phyloP scores from a whole-genome alignment of 345 rosid genomes.

The Arabidopsis suecica region DNA sequence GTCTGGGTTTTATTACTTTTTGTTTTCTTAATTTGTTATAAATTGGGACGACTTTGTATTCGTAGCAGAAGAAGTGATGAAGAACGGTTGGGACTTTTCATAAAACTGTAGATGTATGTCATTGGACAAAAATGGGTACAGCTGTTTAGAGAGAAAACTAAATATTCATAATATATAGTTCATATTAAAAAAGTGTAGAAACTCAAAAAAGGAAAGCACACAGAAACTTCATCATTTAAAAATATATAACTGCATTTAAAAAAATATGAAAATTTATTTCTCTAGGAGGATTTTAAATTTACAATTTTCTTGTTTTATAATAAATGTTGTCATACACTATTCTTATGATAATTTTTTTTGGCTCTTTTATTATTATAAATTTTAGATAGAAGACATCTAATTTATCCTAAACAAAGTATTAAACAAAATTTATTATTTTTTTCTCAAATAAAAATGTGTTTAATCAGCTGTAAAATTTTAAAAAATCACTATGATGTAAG shows the following conservation, averaged over 20 bases:
- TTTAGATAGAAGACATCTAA: no score
- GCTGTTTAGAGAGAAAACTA: constrained; percentile 26
- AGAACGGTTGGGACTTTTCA: constrained; percentile 39
- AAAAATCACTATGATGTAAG: no score
- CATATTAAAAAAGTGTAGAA: background rate
- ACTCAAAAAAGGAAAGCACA: constrained; percentile 23
- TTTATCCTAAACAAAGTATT: no score
- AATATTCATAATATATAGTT: no score
- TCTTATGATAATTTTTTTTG: no score
- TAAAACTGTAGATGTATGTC: constrained; percentile 32
- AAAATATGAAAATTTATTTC: background rate
- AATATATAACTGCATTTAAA: background rate
- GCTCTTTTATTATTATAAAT: no score
- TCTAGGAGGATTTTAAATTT: background rate
- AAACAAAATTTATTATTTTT: no score
- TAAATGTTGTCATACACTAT: background rate
- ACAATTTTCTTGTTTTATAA: background rate
- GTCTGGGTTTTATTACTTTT: background rate
- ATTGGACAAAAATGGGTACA: constrained; percentile 42
- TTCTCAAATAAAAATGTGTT: no score
- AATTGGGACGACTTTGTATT: constrained; percentile 12
- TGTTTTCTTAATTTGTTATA: constrained; percentile 19
- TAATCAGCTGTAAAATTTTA: no score
- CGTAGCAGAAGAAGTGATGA: constrained; percentile 30
- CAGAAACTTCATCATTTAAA: background rate